Evolutionary conservation across 306 rosid genomes (phyloP).

Genomic region (Erythrophleum fordii): DNA sequence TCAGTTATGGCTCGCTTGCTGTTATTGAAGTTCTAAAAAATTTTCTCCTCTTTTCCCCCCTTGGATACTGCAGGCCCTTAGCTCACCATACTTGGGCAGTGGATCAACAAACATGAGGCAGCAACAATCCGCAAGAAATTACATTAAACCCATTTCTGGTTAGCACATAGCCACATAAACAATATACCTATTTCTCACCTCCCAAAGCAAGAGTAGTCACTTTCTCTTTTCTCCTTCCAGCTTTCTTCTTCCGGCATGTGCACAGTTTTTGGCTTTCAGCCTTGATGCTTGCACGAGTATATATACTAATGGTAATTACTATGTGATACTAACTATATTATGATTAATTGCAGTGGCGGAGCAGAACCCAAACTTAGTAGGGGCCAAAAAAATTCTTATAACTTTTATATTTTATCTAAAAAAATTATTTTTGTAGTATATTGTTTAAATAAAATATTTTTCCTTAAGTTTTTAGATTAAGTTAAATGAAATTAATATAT

Average conservation of each 20-base stretch:
- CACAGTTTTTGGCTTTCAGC: neutral
- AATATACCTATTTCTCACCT: too few relatives aligned
- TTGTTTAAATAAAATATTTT: too few relatives aligned
- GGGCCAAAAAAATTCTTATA: too few relatives aligned
- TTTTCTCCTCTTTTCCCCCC: neutral
- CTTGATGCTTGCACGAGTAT: neutral
- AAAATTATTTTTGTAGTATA: too few relatives aligned
- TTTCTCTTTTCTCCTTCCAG: too few relatives aligned
- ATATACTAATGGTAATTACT: constrained; percentile 12
- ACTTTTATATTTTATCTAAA: too few relatives aligned
- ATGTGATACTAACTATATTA: constrained; percentile 50
- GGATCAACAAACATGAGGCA: constrained; percentile 70
- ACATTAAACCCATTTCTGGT: constrained; percentile 15
- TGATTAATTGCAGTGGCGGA: too few relatives aligned
- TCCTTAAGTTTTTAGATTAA: too few relatives aligned
- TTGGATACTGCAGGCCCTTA: constrained; percentile 76
- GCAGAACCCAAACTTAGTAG: too few relatives aligned
- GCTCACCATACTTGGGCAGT: constrained; percentile 87
- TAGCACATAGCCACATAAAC: neutral
- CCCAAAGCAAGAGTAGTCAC: too few relatives aligned
- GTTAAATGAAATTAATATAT: too few relatives aligned
- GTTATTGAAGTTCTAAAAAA: constrained; percentile 49
- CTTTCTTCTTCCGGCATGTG: too few relatives aligned
- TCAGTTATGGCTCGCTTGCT: constrained; percentile 46
- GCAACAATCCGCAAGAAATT: constrained; percentile 70